Base-by-base conservation (phyloP, 805 yeast genomes). In the Wickerhamiella azyma region DNA sequence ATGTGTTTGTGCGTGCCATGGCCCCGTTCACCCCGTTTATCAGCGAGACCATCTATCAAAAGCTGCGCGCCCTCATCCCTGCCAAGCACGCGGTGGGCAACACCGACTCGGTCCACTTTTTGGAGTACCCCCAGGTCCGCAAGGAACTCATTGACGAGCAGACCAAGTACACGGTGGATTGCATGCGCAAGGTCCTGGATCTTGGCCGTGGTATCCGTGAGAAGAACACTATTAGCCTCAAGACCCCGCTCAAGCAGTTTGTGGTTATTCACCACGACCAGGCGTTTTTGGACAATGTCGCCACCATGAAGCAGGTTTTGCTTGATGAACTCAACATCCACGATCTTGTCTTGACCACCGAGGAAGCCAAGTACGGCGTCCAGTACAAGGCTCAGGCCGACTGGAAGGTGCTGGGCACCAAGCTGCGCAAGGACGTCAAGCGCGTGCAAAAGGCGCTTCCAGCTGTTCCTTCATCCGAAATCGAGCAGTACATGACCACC, bases 11-110 rank as follows among this genome's bases (percentile, higher is more conserved):
- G 43, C 79, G 96, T 63, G 94, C 95, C 41, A 89, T 92, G 96
- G 97, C 97, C 48, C 98, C 99, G 54, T 92, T 92, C 69, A 88
- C 97, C 45, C 99, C 99, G 53, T 94, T 81, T 74, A 72, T 94
- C 65, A 72, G 97, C 42, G 99, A 92, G 60, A 77, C 76, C 59
- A 83, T 92, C 56, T 92, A 88, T 68, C 81, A 76, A 61, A 78
- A 76, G 65, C 68, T 92, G 67, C 75, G 71, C 59, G 64, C 74
- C n/a, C 50, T 53, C 26, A 50, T 66, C 37, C 74, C 70, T 14
- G 70, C 83, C 64, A 63, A 66, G 48, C 54, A 62, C 38, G 16
- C 9, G 6, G 55, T 62, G 18, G 75, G 63, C 51, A 94, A 86
- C 59, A 62, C 65, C 42, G 77, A 88, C 65, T 85, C 95, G 32